Base-by-base conservation (phyloP, 208 protist genomes). In the Blechomonas ayalai region DNA sequence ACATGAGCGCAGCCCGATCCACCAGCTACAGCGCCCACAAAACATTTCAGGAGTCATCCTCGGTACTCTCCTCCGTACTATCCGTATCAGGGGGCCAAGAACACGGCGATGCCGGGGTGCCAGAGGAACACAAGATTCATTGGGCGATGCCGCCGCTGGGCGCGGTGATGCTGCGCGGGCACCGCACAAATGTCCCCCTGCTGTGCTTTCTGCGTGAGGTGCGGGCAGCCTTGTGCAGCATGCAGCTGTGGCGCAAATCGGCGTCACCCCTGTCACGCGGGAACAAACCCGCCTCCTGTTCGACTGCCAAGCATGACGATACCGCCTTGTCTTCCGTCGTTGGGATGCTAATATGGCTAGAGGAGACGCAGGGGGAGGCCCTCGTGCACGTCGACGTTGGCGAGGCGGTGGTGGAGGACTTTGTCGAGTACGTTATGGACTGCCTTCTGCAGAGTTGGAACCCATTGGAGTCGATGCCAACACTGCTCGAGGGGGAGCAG, bases 121-220 rank as follows among this genome's bases (percentile, higher is more conserved):
- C n/a, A n/a, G n/a, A n/a, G n/a, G n/a, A n/a, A n/a, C n/a, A n/a
- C n/a, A n/a, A n/a, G n/a, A n/a, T n/a, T n/a, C n/a, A n/a, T n/a
- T n/a, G n/a, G n/a, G n/a, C n/a, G n/a, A n/a, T n/a, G n/a, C 70
- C 70, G 9, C 28, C 57, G 5, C 43, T 76, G 40, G 38, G 43
- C 9, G 29, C 49, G 0, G 20, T 48, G 16, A 68, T 76, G 20
- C 51, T 61, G 16, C 57, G 43, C 40, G 38, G 36, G 6, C 56
- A 73, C 33, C 79, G 78, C 60, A 82, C 78, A 23, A 79, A 87
- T 55, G 81, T 87, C 34, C 78, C 78, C 2, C 78, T 82, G 41
- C 44, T 87, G 36, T 87, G 78, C 52, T 82, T 82, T 33, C 41
- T 87, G 59, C 78, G 78, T 0, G 78, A 87, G 45, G 52, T 87